phyloP scores from a whole-genome alignment of 2,329 filamentous ascomycete species.

The Diplocarpon rosae region DNA sequence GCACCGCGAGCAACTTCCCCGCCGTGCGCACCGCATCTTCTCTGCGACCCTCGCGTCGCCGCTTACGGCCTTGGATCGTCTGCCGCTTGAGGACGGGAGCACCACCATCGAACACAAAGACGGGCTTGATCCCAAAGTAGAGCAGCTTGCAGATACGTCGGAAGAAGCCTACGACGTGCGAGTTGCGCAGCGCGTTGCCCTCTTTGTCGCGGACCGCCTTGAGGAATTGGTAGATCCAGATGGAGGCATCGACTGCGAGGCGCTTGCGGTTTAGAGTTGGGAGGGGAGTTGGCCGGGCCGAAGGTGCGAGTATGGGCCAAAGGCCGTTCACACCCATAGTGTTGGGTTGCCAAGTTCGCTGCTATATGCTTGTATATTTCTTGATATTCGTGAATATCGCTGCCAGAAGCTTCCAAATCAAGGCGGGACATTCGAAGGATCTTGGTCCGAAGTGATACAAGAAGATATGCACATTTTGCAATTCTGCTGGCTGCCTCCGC shows the following conservation, averaged over 20 bases:
- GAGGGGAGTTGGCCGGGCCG: conserved; percentile 89
- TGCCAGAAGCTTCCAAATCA: background rate
- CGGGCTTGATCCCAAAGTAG: conserved; percentile 90
- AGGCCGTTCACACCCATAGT: conserved; percentile 95
- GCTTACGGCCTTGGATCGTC: conserved; percentile 71
- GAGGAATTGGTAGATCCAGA: conserved; percentile 99
- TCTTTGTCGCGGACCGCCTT: conserved; percentile 98
- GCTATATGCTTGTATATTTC: no score
- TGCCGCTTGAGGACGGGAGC: conserved; percentile 84
- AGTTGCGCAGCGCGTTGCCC: conserved; percentile 90
- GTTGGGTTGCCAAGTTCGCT: conserved; percentile 1
- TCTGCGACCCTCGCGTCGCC: conserved; percentile 71
- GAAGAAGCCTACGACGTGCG: conserved; percentile 95
- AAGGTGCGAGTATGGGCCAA: conserved; percentile 92
- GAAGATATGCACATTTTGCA: conserved; percentile 9
- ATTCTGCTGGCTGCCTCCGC: background rate
- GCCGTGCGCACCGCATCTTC: conserved; percentile 92
- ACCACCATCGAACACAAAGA: conserved; percentile 97
- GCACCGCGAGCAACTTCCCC: conserved; percentile 80
- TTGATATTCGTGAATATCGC: no score
- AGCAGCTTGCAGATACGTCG: conserved; percentile 94
- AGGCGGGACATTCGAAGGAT: background rate
- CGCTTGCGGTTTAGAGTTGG: conserved; percentile 94
- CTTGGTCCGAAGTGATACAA: background rate
- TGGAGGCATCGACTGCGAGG: conserved; percentile 92